These are phyloP conservation scores for Trypethelium eluteriae DNA, from an alignment of 495 filamentous ascomycete species.

Conservation along the genomic window DNA sequence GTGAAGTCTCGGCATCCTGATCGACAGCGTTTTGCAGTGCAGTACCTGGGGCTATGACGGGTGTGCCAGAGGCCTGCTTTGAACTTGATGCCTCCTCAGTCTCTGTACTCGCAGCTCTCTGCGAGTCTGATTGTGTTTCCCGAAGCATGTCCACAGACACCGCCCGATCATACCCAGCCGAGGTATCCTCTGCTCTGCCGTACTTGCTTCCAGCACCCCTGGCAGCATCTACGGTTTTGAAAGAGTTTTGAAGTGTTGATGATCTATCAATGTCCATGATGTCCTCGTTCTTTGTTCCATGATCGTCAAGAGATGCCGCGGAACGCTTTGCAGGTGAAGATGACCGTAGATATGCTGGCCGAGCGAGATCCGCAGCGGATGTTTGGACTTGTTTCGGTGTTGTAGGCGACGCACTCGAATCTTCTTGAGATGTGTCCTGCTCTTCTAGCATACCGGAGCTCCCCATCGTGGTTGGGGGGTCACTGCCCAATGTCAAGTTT, in stretches of 20 bases:
- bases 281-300: conserved; percentile 22
- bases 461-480: not conserved
- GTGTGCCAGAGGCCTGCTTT: not conserved
- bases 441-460: conserved; percentile 17
- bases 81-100: not conserved
- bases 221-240: not conserved
- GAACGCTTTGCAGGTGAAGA: conserved; percentile 49
- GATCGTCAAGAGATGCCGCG: conserved; percentile 44
- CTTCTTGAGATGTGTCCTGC: conserved; percentile 23
- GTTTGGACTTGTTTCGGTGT: conserved; percentile 33
- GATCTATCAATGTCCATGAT: conserved; percentile 33
- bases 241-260: not conserved
- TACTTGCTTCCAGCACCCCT: not conserved
- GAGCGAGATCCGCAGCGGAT: conserved; percentile 20
- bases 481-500: conserved; percentile 50
- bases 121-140: not conserved
- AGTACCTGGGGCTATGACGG: too few species aligned
- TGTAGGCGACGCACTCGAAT: conserved; percentile 26
- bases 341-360: conserved; percentile 31
- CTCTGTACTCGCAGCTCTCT: not conserved
- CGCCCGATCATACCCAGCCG: conserved; percentile 11
- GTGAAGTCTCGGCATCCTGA: not conserved
- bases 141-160: conserved; percentile 25
- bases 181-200: not conserved
- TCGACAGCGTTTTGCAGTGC: not conserved